These are phyloP conservation scores for Chlorella sp. DNA, from an alignment of 139 green algal genomes.

Conservation along the genomic window DNA sequence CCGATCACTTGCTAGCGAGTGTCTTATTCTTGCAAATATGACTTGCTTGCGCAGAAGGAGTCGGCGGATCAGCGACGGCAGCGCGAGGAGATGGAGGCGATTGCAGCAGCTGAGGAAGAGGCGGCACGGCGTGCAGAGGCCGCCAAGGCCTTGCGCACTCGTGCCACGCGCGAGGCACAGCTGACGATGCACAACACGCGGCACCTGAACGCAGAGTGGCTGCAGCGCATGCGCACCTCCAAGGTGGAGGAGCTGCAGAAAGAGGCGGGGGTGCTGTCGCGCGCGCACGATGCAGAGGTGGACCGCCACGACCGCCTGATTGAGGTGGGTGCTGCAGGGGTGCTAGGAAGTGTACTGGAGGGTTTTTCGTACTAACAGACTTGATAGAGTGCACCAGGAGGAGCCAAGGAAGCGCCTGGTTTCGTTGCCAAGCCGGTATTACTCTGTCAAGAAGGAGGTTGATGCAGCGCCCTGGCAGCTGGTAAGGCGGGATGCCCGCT, in stretches of 20 bases:
- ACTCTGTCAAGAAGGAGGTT: too few species aligned
- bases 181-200: slow-evolving; percentile 18
- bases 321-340: slow-evolving; percentile 58
- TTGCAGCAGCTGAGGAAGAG: slow-evolving; percentile 67
- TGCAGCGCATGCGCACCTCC: slow-evolving; percentile 32
- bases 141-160: slow-evolving; percentile 49
- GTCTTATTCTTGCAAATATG: neutral
- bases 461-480: neutral
- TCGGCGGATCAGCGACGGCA: slow-evolving; percentile 64
- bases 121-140: slow-evolving; percentile 51
- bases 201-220: slow-evolving; percentile 32
- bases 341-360: too few species aligned
- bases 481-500: neutral
- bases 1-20: neutral
- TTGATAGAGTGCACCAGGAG: too few species aligned
- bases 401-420: too few species aligned
- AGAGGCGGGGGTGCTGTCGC: slow-evolving; percentile 53
- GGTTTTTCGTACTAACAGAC: too few species aligned
- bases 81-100: slow-evolving; percentile 69
- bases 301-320: slow-evolving; percentile 88
- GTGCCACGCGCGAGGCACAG: neutral
- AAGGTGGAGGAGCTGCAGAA: slow-evolving; percentile 32
- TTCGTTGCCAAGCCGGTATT: too few species aligned
- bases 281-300: slow-evolving; percentile 83
- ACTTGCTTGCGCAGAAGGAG: slow-evolving; percentile 50